phyloP scores from a whole-genome alignment of 192 early-diverging fungal genomes.

The Geranomyces michiganensis region DNA sequence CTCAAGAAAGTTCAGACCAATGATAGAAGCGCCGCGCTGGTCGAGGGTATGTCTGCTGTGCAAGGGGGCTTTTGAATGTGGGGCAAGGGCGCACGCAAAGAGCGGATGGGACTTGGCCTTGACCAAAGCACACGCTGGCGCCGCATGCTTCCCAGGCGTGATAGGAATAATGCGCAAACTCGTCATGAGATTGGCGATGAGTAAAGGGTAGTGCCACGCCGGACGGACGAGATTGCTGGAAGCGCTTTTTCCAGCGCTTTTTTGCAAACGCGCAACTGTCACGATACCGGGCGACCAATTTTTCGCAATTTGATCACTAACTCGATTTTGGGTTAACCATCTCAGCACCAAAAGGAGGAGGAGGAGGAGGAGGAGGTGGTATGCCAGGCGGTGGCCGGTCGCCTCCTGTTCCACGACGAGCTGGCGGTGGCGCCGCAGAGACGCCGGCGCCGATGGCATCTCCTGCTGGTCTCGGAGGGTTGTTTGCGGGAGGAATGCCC shows the following conservation, averaged over 20 bases:
- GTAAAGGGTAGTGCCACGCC: too few relatives aligned
- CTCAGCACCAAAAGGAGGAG: conserved; percentile 35
- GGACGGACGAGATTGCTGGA: too few relatives aligned
- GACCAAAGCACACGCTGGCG: too few relatives aligned
- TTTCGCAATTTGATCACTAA: neutral
- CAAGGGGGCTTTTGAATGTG: neutral
- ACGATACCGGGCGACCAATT: too few relatives aligned
- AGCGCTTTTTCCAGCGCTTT: too few relatives aligned
- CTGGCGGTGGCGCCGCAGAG: conserved; percentile 33
- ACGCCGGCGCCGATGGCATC: conserved; percentile 20
- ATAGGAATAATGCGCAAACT: too few relatives aligned
- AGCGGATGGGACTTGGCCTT: too few relatives aligned
- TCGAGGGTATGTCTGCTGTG: conserved; percentile 51
- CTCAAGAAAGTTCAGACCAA: conserved; percentile 60
- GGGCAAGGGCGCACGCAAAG: too few relatives aligned
- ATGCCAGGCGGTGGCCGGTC: conserved; percentile 23
- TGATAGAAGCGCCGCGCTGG: conserved; percentile 47
- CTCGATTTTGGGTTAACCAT: neutral
- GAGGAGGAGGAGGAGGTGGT: conserved; percentile 35
- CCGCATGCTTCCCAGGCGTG: too few relatives aligned
- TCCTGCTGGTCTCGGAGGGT: conserved; percentile 52
- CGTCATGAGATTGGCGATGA: too few relatives aligned
- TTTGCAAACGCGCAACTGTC: too few relatives aligned
- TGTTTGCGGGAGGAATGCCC: conserved; percentile 65
- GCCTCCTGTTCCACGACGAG: conserved; percentile 32